Evolutionary conservation across 768 basidiomycete species (phyloP), one percentile per base, ranked within the genome.

Genomic region (Auricularia sp.): DNA sequence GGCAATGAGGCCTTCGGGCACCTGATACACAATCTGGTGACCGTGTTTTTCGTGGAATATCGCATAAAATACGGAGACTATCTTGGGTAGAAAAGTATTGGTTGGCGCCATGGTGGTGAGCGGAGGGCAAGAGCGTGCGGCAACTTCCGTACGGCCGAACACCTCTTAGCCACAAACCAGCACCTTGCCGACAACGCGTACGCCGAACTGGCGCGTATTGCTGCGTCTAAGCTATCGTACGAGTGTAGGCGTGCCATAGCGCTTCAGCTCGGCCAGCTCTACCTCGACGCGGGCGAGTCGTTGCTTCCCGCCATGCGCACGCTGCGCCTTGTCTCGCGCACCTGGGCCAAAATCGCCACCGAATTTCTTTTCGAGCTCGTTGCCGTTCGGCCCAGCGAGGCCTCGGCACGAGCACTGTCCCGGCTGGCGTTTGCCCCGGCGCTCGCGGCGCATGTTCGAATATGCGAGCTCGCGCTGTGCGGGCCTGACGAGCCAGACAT

Each of bases 31-130:
- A 58, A 98, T 89, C 71, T 91, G 91, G 2, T 93, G 91, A 2
- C 97, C 96, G 63, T 88, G 84, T 4, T 77, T 77, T 43, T 87
- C 81, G 75, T 98, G 93, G 73, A 99, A 98, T 14, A 90, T 86
- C 3, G 95, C 88, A 71, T 97, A 98, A 78, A 98, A 98, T 14
- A 96, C 88, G 11, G 92, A 93, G 69, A 87, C 85, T 64, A 92
- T 88, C 18, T 79, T 77, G 43, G 90, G 90, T 58, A 88, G 81
- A 75, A 89, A 93, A 10, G 90, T 91, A 73, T 86, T 35, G 23
- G 56, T 59, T 4, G 56, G 56, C 12, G 56, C 29, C 56, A 59
- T 59, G 53, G 39, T 42, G 39, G 39, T 42, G 39, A 42, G 7
- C 39, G 39, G 39, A 42, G 39, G 8, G 39, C 39, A 42, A 42